A percentile compares a stretch with the other conserved stretches of the same genome.
Conservation (phyloP, 2,329 filamentous ascomycete species). For the Cordyceps cateniannulata region DNA sequence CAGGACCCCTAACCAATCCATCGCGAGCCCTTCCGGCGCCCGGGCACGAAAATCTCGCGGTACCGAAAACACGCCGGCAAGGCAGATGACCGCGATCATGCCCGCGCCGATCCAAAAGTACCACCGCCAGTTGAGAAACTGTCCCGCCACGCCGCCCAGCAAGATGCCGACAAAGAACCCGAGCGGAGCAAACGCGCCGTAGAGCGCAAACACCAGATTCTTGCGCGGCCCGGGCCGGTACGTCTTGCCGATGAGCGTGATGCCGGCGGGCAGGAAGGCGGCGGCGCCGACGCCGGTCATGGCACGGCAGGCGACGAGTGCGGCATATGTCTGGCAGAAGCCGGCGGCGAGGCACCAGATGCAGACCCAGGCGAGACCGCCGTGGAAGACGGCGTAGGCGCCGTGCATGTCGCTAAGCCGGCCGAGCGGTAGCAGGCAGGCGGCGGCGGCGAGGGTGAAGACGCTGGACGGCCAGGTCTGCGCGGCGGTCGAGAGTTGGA, state of each 20-base stretch:
- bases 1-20: constrained; percentile 53
- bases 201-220: constrained; percentile 54
- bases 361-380: constrained; percentile 52
- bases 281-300: constrained; percentile 63
- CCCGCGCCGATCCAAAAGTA: constrained; percentile 59
- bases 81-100: constrained; percentile 33
- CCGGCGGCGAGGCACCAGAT: constrained; percentile 60
- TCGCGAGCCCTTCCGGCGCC: neutral
- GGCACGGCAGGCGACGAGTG: constrained; percentile 63
- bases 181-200: constrained; percentile 48
- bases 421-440: constrained; percentile 56
- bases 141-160: constrained; percentile 54
- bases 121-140: constrained; percentile 56
- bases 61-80: neutral
- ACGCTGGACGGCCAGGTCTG: constrained; percentile 59
- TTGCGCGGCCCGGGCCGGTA: constrained; percentile 65
- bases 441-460: constrained; percentile 47
- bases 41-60: neutral
- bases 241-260: constrained; percentile 58
- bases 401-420: constrained; percentile 53
- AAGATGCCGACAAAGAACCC: constrained; percentile 59
- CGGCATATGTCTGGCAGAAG: constrained; percentile 55
- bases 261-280: constrained; percentile 60
- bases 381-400: constrained; percentile 50
- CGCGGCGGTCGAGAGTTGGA: constrained; percentile 55